These are phyloP conservation scores for Chlamydomonas sphaeroides DNA, from an alignment of 139 green algal species.

Conservation along the genomic window DNA sequence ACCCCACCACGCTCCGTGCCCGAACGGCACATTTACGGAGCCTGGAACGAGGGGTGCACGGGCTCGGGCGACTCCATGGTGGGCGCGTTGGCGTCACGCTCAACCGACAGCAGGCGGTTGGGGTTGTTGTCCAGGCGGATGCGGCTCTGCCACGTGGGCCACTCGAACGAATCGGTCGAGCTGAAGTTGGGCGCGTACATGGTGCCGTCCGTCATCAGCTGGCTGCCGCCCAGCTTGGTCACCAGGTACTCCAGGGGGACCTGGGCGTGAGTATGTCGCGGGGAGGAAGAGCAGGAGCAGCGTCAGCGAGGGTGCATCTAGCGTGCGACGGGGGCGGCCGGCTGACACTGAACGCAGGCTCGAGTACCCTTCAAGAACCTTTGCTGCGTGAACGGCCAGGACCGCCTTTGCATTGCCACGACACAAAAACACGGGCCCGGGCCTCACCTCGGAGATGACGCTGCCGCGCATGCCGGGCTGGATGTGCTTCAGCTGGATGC, in stretches of 20 bases:
- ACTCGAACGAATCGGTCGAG: constrained; percentile 22
- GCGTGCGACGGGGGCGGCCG: no score
- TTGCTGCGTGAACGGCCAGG: no score
- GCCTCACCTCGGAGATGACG: constrained; percentile 39
- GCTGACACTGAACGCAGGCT: no score
- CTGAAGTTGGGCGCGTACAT: constrained; percentile 26
- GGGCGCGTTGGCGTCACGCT: constrained; percentile 29
- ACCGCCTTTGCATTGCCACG: no score
- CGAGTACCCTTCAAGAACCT: no score
- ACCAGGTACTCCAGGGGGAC: constrained; percentile 40
- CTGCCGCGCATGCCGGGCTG: constrained; percentile 34
- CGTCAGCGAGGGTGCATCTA: no score
- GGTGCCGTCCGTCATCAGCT: constrained; percentile 21
- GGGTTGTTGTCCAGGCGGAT: constrained; percentile 45
- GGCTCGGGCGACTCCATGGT: constrained; percentile 45
- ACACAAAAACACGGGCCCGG: no score
- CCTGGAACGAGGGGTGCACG: constrained; percentile 34
- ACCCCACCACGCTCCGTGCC: no score
- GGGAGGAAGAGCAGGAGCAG: no score
- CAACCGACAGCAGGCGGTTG: constrained; percentile 36
- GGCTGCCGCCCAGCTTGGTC: constrained; percentile 39
- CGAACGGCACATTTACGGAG: no score
- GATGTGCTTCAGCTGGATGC: background rate
- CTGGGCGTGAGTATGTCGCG: no score
- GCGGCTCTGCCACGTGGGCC: constrained; percentile 40